Evolutionary conservation across 306 rosid genomes (phyloP).

Genomic region (Urtica urens): DNA sequence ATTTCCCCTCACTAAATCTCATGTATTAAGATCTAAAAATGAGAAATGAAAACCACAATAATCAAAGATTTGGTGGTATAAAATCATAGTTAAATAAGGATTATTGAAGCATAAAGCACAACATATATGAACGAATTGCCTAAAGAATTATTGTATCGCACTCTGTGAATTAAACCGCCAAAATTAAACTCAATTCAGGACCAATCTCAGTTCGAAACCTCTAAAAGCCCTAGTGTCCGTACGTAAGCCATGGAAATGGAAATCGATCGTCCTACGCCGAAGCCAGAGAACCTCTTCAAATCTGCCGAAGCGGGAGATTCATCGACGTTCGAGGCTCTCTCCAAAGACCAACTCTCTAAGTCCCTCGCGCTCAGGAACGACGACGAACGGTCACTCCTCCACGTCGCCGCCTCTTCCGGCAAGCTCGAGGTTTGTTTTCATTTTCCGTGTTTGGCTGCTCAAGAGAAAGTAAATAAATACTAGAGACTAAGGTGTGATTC

Average conservation of each 20-base stretch:
- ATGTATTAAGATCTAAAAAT: too few relatives aligned
- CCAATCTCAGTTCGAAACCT: too few relatives aligned
- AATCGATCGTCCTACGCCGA: slow-evolving; percentile 28
- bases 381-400: slow-evolving; percentile 75
- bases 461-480: not conserved
- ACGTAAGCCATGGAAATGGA: slow-evolving; percentile 53
- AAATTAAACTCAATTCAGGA: too few relatives aligned
- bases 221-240: too few relatives aligned
- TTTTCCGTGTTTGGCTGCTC: slow-evolving; percentile 4
- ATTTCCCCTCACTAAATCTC: too few relatives aligned
- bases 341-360: slow-evolving; percentile 35
- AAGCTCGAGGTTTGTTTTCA: slow-evolving; percentile 45
- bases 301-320: slow-evolving; percentile 66
- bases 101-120: too few relatives aligned
- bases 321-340: slow-evolving; percentile 33
- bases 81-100: too few relatives aligned
- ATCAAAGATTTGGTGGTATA: too few relatives aligned
- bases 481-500: not conserved
- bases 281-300: slow-evolving; percentile 50
- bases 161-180: too few relatives aligned
- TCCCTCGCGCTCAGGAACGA: slow-evolving; percentile 58
- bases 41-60: too few relatives aligned
- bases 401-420: slow-evolving; percentile 60
- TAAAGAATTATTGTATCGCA: too few relatives aligned
- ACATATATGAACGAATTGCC: too few relatives aligned